Percentiles rank a stretch among this genome's conserved stretches.
Conservation (phyloP, 768 basidiomycete species). For the Lentinus brumalis region DNA sequence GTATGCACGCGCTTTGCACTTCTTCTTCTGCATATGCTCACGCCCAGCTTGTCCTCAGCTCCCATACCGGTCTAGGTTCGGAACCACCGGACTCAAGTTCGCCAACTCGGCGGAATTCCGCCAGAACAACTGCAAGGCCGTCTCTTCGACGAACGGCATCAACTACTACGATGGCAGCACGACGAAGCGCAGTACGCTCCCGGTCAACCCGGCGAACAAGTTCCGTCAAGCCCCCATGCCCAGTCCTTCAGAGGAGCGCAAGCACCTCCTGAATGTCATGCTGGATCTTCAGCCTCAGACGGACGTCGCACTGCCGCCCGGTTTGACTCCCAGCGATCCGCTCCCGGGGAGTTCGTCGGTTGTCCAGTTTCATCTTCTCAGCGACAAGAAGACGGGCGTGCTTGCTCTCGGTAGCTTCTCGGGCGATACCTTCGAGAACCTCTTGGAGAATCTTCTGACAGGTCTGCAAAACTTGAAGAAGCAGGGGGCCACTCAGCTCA, state of each 20-base stretch:
- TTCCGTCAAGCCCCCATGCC: conserved; percentile 27
- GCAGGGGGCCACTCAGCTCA: conserved; percentile 50
- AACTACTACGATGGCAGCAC: conserved; percentile 26
- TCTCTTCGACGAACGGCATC: conserved; percentile 47
- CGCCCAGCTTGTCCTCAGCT: conserved; percentile 35
- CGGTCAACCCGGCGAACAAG: conserved; percentile 16
- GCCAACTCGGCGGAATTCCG: conserved; percentile 51
- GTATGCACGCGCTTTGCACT: conserved; percentile 29
- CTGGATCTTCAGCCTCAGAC: conserved; percentile 47
- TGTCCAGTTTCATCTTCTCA: conserved; percentile 57
- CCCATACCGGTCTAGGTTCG: conserved; percentile 60
- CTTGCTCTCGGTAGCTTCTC: conserved; percentile 62
- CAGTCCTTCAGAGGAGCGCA: conserved; percentile 19
- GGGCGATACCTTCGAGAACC: conserved; percentile 42
- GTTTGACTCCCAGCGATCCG: conserved; percentile 37
- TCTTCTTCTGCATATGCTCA: background rate
- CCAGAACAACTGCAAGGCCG: conserved; percentile 54
- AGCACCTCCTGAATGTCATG: conserved; percentile 49
- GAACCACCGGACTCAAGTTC: conserved; percentile 46
- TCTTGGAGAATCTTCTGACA: conserved; percentile 45
- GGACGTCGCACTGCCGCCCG: conserved; percentile 40
- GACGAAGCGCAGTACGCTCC: background rate
- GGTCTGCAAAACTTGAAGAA: conserved; percentile 50
- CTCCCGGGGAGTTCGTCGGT: conserved; percentile 50
- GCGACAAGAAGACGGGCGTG: conserved; percentile 55